Conservation (phyloP, 352 stramenopile species). For the Phytophthora quininea region DNA sequence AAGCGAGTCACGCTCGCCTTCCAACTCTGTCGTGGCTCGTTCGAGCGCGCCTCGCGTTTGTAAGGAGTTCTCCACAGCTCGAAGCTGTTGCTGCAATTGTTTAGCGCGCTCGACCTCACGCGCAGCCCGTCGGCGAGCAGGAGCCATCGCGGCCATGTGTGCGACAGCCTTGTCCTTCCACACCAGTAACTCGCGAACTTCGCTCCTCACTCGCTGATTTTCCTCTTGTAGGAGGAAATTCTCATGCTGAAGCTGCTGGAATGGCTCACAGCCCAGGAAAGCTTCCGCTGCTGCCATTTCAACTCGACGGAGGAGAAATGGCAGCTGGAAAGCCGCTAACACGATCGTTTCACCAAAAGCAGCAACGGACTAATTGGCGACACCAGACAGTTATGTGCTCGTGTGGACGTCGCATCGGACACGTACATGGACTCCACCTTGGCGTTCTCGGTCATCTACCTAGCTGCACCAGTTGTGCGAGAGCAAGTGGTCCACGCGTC, state of each 20-base stretch:
- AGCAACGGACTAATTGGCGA: not conserved
- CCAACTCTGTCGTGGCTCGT: constrained; percentile 41
- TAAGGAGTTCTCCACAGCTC: constrained; percentile 57
- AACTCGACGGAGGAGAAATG: not conserved
- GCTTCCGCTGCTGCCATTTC: constrained; percentile 43
- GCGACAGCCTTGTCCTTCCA: constrained; percentile 76
- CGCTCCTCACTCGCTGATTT: constrained; percentile 49
- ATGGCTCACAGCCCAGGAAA: constrained; percentile 59
- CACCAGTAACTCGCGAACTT: constrained; percentile 57
- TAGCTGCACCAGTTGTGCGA: constrained; percentile 46
- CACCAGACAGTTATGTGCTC: constrained; percentile 49
- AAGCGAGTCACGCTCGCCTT: constrained; percentile 39
- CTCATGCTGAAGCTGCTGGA: constrained; percentile 65
- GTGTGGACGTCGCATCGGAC: constrained; percentile 61
- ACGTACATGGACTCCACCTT: constrained; percentile 80
- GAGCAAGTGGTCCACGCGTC: constrained; percentile 58
- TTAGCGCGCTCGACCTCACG: constrained; percentile 57
- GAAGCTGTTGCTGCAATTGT: constrained; percentile 60
- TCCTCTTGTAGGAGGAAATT: constrained; percentile 73
- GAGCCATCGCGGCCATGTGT: constrained; percentile 65
- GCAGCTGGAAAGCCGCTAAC: not conserved
- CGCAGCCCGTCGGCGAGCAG: constrained; percentile 50
- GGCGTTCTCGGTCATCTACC: constrained; percentile 59
- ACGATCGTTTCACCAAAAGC: not conserved
- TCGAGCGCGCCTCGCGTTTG: constrained; percentile 60